These are phyloP conservation scores for Boletus sp. DNA, from an alignment of 768 basidiomycete genomes.

Conservation along the genomic window DNA sequence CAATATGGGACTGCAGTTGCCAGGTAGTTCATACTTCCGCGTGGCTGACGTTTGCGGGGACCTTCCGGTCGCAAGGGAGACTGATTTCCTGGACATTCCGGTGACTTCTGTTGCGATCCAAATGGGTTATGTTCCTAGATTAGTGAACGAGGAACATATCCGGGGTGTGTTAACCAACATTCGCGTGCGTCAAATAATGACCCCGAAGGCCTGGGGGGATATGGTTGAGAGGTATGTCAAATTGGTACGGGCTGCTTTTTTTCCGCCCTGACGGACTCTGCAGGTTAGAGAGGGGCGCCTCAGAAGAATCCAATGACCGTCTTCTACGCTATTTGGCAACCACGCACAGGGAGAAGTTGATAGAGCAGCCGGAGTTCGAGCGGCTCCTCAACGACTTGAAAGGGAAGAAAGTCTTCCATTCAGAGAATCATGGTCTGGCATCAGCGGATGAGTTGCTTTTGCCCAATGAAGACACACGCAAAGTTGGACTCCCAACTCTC, in stretches of 20 bases:
- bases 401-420: constrained; percentile 7
- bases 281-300: constrained; percentile 10
- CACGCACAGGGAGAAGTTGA: constrained; percentile 36
- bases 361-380: too few species aligned
- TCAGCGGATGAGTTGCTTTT: constrained; percentile 62
- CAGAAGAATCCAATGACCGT: constrained; percentile 12
- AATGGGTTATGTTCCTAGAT: background rate
- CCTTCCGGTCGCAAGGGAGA: constrained; percentile 5
- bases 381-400: background rate
- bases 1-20: constrained; percentile 62
- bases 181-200: constrained; percentile 37
- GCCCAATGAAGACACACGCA: constrained; percentile 62
- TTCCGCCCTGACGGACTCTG: background rate
- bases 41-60: constrained; percentile 71
- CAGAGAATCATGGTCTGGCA: background rate
- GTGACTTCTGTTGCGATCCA: background rate
- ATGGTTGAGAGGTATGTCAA: background rate
- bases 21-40: constrained; percentile 74
- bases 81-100: background rate
- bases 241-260: constrained; percentile 34
- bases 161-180: background rate
- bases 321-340: constrained; percentile 62
- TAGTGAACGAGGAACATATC: background rate
- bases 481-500: constrained; percentile 72
- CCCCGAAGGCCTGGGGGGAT: constrained; percentile 8